A percentile compares a stretch with the other conserved stretches of the same genome.
phyloP scores from a whole-genome alignment of 495 filamentous ascomycete species.

The Zalerion maritima region DNA sequence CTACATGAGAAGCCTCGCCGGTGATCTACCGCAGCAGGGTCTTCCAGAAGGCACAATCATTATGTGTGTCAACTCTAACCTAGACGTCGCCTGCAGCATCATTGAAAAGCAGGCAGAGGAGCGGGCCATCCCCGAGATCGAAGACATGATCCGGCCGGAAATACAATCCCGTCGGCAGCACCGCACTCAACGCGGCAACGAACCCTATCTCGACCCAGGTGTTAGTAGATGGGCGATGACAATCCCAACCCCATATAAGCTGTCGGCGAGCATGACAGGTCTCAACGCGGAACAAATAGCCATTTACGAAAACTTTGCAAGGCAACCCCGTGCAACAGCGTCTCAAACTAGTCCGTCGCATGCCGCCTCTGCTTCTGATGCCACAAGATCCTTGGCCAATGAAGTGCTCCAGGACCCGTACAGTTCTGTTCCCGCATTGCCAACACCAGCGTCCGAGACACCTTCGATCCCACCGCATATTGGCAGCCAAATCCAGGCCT shows the following conservation, averaged over 20 bases:
- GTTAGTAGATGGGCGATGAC: slow-evolving; percentile 76
- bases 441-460: slow-evolving; percentile 68
- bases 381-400: slow-evolving; percentile 36
- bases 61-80: slow-evolving; percentile 97
- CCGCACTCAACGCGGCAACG: slow-evolving; percentile 51
- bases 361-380: slow-evolving; percentile 32
- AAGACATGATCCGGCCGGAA: slow-evolving; percentile 69
- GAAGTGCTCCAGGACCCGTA: slow-evolving; percentile 80
- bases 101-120: slow-evolving; percentile 92
- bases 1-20: slow-evolving; percentile 70
- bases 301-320: slow-evolving; percentile 90
- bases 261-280: slow-evolving; percentile 45
- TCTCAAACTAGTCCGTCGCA: slow-evolving; percentile 23
- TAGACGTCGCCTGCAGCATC: slow-evolving; percentile 79
- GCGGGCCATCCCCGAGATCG: slow-evolving; percentile 83
- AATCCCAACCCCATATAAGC: slow-evolving; percentile 80
- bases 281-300: slow-evolving; percentile 85
- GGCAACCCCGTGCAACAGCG: slow-evolving; percentile 55
- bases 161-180: slow-evolving; percentile 62
- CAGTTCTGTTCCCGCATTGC: slow-evolving; percentile 56
- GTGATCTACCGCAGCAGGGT: slow-evolving; percentile 54
- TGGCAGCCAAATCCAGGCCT: slow-evolving; percentile 45
- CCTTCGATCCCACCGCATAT: slow-evolving; percentile 58
- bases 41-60: slow-evolving; percentile 79
- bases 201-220: slow-evolving; percentile 65